Percentiles rank a stretch among this genome's conserved stretches.
Evolutionary conservation across 2,329 filamentous ascomycete genomes (phyloP).

Genomic region (Ophiognomonia clavigignenti-juglandacearum): DNA sequence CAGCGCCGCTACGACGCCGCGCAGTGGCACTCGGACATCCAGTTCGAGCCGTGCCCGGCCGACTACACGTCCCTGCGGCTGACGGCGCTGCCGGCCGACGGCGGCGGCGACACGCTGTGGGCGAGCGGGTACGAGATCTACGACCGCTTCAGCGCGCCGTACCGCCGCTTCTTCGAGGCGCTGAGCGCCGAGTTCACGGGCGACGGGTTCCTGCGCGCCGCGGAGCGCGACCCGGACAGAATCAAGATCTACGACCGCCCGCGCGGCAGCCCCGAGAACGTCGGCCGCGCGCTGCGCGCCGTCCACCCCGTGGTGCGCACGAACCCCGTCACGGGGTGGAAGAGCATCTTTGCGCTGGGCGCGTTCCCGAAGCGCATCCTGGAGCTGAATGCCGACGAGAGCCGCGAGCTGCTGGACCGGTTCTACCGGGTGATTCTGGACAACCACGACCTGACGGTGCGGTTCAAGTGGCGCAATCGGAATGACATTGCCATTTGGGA

Average conservation of each 20-base stretch:
- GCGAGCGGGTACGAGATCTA: slow-evolving; percentile 58
- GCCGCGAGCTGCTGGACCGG: slow-evolving; percentile 12
- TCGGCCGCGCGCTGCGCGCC: slow-evolving; percentile 16
- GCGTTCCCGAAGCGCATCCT: slow-evolving; percentile 22
- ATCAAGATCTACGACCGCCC: slow-evolving; percentile 29
- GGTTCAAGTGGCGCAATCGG: slow-evolving; percentile 16
- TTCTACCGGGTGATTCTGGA: slow-evolving; percentile 9
- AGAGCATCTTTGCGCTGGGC: slow-evolving; percentile 22
- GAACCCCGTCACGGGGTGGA: slow-evolving; percentile 26
- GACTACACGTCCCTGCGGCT: slow-evolving; percentile 60
- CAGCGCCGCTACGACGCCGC: slow-evolving; percentile 27
- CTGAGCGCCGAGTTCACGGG: slow-evolving; percentile 43
- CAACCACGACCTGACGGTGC: slow-evolving; percentile 15
- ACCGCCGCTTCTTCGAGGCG: slow-evolving; percentile 46
- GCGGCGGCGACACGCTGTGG: slow-evolving; percentile 56
- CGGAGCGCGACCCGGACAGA: slow-evolving; percentile 22
- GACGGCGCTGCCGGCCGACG: slow-evolving; percentile 49
- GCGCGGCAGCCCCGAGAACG: slow-evolving; percentile 23
- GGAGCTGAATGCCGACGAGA: slow-evolving; percentile 18
- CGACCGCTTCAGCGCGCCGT: slow-evolving; percentile 46
- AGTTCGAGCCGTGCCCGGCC: slow-evolving; percentile 53
- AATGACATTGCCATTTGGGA: slow-evolving; percentile 18
- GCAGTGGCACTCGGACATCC: slow-evolving; percentile 50
- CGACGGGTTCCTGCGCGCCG: slow-evolving; percentile 32
- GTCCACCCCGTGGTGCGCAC: slow-evolving; percentile 25